phyloP scores from a whole-genome alignment of 2,329 filamentous ascomycete species.

The Drechslerella dactyloides region DNA sequence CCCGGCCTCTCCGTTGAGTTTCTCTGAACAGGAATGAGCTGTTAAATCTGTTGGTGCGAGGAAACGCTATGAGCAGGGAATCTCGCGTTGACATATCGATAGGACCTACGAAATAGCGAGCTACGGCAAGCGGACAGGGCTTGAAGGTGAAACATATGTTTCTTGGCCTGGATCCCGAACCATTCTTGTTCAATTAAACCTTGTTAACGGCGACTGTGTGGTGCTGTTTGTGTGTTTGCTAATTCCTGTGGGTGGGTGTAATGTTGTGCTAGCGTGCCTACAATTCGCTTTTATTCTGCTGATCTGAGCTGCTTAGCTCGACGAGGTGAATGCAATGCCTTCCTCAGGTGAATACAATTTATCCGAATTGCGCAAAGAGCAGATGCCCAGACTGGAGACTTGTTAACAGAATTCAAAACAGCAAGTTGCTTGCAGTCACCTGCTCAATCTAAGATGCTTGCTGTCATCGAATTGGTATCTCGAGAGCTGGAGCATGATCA shows the following conservation, averaged over 20 bases:
- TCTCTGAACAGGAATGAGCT: slow-evolving; percentile 23
- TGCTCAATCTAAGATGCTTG: slow-evolving; percentile 34
- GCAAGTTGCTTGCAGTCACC: slow-evolving; percentile 31
- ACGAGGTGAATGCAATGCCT: slow-evolving; percentile 6
- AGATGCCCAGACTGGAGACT: slow-evolving; percentile 25
- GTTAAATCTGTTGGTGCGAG: slow-evolving; percentile 16
- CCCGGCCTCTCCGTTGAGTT: slow-evolving; percentile 26
- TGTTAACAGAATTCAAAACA: slow-evolving; percentile 30
- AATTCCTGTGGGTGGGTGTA: neutral
- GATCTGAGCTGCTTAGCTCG: slow-evolving; percentile 24
- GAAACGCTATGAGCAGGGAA: slow-evolving; percentile 22
- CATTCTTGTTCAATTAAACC: slow-evolving; percentile 35
- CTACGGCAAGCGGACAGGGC: slow-evolving; percentile 29
- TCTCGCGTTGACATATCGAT: slow-evolving; percentile 33
- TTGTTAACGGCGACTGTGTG: slow-evolving; percentile 46
- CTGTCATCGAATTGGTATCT: slow-evolving; percentile 22
- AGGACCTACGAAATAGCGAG: slow-evolving; percentile 36
- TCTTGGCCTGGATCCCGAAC: slow-evolving; percentile 46
- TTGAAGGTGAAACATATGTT: slow-evolving; percentile 45
- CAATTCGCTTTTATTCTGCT: slow-evolving; percentile 12
- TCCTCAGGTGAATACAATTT: slow-evolving; percentile 3
- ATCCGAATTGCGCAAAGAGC: slow-evolving; percentile 39
- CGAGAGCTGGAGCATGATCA: slow-evolving; percentile 16
- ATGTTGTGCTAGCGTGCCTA: slow-evolving; percentile 14
- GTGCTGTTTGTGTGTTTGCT: slow-evolving; percentile 43